Evolutionary conservation across 805 yeast species (phyloP), one percentile per base, ranked within the genome.

Genomic region (Priceomyces haplophilus): DNA sequence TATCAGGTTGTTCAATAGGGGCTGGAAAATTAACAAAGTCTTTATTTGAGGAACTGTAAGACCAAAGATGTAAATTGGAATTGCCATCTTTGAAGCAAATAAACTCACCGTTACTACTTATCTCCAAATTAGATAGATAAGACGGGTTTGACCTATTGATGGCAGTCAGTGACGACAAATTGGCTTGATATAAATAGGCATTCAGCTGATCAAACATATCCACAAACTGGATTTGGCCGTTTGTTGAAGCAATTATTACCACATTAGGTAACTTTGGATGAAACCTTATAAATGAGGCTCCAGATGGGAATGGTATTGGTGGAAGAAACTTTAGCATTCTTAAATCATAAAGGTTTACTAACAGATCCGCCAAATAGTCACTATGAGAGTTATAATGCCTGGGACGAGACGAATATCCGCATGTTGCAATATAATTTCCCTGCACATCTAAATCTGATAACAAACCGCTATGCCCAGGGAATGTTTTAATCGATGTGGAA

Each of bases 221-320:
- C 19, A 88, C 76, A 50, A 89, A 83, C 55, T 89, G 96, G 44
- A 93, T 68, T 46, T 88, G 91, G 13, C 98, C 98, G 17, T 78
- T 62, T 16, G 73, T 73, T 0, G 97, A 85, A 0, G 88, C 84
- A 6, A 87, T 80, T 3, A 88, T 60, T 35, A 88, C 78, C 27
- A 85, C 80, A 30, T 86, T 85, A 4, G 96, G 85, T 38, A 89
- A 58, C 46, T 85, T 84, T 5, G 98, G 97, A 64, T 91, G 97
- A 47, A 91, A 72, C 38, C 85, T 75, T 1, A 85, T 93, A 57
- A 77, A 85, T 7, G 85, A 75, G 0, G 98, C 97, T 10, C 97
- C 97, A 0, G 89, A 83, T 0, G 93, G 89, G 55, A 89, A 88
- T 3, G 97, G 80, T 6, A 91, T 72, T 3, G 97, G 97, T 0